phyloP scores from a whole-genome alignment of 1,139 yeast species.

The Hansenula anomala region DNA sequence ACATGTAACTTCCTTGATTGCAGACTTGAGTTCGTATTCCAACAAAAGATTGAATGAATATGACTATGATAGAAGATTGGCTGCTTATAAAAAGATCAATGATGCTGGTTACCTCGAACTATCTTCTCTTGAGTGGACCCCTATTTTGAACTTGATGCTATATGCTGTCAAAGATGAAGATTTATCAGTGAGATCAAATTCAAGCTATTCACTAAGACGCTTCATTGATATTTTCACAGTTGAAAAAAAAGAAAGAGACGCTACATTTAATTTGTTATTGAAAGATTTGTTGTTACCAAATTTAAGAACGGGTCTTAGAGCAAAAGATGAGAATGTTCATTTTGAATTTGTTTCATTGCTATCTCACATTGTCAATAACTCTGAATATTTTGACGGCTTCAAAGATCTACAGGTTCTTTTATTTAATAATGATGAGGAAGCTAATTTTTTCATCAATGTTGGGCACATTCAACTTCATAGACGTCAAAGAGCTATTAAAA shows the following conservation, averaged over 20 bases:
- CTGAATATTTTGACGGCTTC: constrained; percentile 47
- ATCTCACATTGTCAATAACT: constrained; percentile 50
- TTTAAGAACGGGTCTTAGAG: constrained; percentile 65
- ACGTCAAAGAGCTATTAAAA: constrained; percentile 76
- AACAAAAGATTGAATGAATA: constrained; percentile 61
- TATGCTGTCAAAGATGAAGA: constrained; percentile 79
- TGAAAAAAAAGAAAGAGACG: constrained; percentile 33
- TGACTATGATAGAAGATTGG: constrained; percentile 72
- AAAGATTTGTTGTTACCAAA: constrained; percentile 60
- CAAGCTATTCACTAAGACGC: constrained; percentile 59
- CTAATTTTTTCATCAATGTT: constrained; percentile 77
- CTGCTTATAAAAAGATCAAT: constrained; percentile 62
- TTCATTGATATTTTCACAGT: constrained; percentile 56
- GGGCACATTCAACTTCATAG: constrained; percentile 82
- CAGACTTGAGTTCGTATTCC: constrained; percentile 68
- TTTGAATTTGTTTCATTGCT: constrained; percentile 66
- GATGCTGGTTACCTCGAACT: constrained; percentile 45
- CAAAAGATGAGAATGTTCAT: constrained; percentile 57
- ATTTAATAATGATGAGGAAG: constrained; percentile 71
- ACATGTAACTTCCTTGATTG: constrained; percentile 46
- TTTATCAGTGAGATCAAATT: constrained; percentile 74
- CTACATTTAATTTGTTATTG: constrained; percentile 41
- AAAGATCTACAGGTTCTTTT: constrained; percentile 65
- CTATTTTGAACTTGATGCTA: constrained; percentile 63
- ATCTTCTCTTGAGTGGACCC: constrained; percentile 68